Conservation (phyloP, 371 early-diverging fungal genomes). For the Rhizopus arrhizus region DNA sequence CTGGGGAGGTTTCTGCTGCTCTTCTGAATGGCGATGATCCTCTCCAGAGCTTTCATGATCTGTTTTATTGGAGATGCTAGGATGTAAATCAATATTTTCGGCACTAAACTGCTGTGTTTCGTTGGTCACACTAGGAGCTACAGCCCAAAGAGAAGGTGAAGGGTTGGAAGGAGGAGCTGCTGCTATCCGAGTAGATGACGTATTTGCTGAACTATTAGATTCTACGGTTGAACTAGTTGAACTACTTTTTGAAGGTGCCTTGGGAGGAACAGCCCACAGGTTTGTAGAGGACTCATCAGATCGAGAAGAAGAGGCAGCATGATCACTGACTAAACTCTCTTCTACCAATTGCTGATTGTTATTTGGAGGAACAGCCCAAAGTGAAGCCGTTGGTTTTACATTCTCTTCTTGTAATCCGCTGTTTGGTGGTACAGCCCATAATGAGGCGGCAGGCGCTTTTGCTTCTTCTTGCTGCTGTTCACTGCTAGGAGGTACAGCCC, state of each 20-base stretch:
- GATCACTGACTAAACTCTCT: constrained; percentile 4
- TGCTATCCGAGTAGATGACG: too few species aligned
- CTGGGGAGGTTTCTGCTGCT: not conserved
- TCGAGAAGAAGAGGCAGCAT: constrained; percentile 14
- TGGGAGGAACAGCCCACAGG: constrained; percentile 37
- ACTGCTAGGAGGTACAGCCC: constrained; percentile 15
- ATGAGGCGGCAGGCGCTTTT: constrained; percentile 6
- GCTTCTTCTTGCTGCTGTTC: not conserved
- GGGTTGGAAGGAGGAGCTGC: not conserved
- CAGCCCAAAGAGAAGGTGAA: constrained; percentile 30
- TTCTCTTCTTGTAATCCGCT: constrained; percentile 14
- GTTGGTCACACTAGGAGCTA: constrained; percentile 10
- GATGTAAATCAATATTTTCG: constrained; percentile 28
- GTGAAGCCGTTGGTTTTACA: constrained; percentile 9
- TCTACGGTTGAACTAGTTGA: not conserved
- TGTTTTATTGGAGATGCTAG: constrained; percentile 27
- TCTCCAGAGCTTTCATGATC: not conserved
- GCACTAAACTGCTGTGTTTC: constrained; percentile 18
- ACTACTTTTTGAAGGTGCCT: not conserved
- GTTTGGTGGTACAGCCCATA: constrained; percentile 17
- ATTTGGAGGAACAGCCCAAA: constrained; percentile 27
- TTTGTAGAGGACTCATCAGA: not conserved
- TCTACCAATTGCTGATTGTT: not conserved
- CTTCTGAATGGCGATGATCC: not conserved
- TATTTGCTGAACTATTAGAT: not conserved